phyloP scores from a whole-genome alignment of 2,329 filamentous ascomycete species.

The Calonectria multiphialidica region DNA sequence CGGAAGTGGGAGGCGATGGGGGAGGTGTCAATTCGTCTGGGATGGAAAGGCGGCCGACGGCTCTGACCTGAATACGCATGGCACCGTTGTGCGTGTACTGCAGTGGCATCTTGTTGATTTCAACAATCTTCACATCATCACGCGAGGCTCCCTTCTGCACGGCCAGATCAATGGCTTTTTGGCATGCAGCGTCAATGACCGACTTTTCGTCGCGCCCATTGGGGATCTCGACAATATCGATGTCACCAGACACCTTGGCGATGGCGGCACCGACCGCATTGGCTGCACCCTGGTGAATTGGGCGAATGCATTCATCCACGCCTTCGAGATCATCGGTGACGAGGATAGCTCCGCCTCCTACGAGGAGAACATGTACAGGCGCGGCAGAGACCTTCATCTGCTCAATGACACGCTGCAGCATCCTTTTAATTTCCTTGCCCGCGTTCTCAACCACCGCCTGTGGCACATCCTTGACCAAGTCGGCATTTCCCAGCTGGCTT shows the following conservation, averaged over 20 bases:
- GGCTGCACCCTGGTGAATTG: constrained; percentile 65
- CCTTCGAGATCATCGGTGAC: constrained; percentile 61
- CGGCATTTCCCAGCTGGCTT: constrained; percentile 45
- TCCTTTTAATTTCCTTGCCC: constrained; percentile 53
- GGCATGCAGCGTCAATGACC: constrained; percentile 54
- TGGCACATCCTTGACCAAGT: constrained; percentile 43
- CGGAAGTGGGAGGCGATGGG: constrained; percentile 30
- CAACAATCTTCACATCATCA: constrained; percentile 56
- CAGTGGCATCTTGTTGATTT: constrained; percentile 57
- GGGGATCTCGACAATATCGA: constrained; percentile 64
- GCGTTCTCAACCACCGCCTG: constrained; percentile 35
- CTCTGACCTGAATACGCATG: constrained; percentile 49
- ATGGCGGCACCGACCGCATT: constrained; percentile 73
- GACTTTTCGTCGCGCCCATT: constrained; percentile 52
- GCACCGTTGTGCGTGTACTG: constrained; percentile 52
- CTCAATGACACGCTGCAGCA: constrained; percentile 66
- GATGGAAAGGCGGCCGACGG: constrained; percentile 49
- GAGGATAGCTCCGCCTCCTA: constrained; percentile 68
- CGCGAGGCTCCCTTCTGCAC: constrained; percentile 46
- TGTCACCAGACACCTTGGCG: constrained; percentile 64
- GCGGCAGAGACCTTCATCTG: constrained; percentile 68
- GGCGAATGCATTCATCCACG: constrained; percentile 62
- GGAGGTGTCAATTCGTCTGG: constrained; percentile 42
- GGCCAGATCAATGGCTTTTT: constrained; percentile 47
- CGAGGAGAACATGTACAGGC: constrained; percentile 64